Evolutionary conservation across 306 rosid genomes (phyloP), one percentile per base, ranked within the genome.

Genomic region (Cucurbita maxima): DNA sequence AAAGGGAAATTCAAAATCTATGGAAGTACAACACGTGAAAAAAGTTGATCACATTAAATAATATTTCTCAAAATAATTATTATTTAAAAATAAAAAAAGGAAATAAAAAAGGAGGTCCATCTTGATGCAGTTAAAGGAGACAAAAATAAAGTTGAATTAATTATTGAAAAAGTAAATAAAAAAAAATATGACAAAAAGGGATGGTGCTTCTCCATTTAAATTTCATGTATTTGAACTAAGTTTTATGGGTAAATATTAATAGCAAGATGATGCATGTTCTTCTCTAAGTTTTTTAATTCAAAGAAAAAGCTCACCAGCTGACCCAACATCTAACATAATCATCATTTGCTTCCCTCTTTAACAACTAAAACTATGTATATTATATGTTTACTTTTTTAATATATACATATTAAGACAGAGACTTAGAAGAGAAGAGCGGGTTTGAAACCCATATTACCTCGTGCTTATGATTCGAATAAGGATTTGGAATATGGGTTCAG

Each of bases 251-350:
- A 9, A 8, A 11, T 22, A 11, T 30, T 62, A 62, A 62, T 25
- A 62, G 48, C 16, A 62, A n/a, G 50, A 63, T 63, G 50, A 63
- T 63, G 71, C 71, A 63, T 40, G 50, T 63, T 61, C 47, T 63
- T 61, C 47, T 61, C 69, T 15, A 15, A 61, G 25, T 36, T 38
- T 37, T 61, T 16, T 7, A 61, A 38, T 36, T n/a, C 51, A 63
- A 40, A 63, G 15, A 40, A 40, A 62, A 62, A 16, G 47, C 50
- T 62, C 70, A 40, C 50, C 8, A 63, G 51, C 71, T 63, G 34
- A 63, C 71, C 71, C 71, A 63, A 40, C 51, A 63, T 63, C 71
- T 41, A 38, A 63, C 50, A 63, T 63, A 22, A 40, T 63, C 68
- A 41, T 63, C 71, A 63, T 63, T 63, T 40, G 71, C 34, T 40